These are phyloP conservation scores for Boletus vermiculosoides DNA, from an alignment of 768 basidiomycete genomes.

Conservation along the genomic window DNA sequence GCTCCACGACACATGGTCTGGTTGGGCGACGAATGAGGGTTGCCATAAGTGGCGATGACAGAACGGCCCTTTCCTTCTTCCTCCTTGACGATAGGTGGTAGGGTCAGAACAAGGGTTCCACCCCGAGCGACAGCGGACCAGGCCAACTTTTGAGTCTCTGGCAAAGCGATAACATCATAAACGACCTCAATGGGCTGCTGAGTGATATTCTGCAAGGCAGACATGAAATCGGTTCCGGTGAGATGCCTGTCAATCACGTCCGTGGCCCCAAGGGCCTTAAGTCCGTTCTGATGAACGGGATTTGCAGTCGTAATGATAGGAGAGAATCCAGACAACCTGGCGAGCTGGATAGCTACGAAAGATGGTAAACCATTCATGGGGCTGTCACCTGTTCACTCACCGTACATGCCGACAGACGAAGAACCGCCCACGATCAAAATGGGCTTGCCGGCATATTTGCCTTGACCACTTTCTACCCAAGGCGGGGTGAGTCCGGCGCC, in stretches of 20 bases:
- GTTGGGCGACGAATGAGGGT: constrained; percentile 21
- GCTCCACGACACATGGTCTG: constrained; percentile 10
- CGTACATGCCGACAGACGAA: constrained; percentile 47
- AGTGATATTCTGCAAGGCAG: constrained; percentile 28
- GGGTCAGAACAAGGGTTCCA: constrained; percentile 34
- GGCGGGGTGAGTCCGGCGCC: constrained; percentile 42
- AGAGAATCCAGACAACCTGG: constrained; percentile 39
- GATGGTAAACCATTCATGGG: constrained; percentile 1
- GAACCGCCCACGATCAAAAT: constrained; percentile 51
- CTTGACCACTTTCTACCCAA: constrained; percentile 31
- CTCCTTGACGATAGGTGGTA: constrained; percentile 24
- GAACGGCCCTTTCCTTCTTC: constrained; percentile 19
- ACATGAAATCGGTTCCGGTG: constrained; percentile 13
- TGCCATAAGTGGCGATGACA: constrained; percentile 25
- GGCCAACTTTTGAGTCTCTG: constrained; percentile 36
- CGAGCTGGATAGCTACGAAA: constrained; percentile 39
- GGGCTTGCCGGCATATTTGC: constrained; percentile 40
- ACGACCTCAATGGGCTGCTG: constrained; percentile 17
- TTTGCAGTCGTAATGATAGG: constrained; percentile 43
- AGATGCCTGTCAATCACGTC: constrained; percentile 37
- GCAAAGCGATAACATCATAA: constrained; percentile 34
- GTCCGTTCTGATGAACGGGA: constrained; percentile 25
- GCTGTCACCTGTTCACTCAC: constrained; percentile 25
- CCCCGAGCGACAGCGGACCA: constrained; percentile 33
- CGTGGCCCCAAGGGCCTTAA: constrained; percentile 41